Evolutionary conservation across 768 basidiomycete genomes (phyloP).

Genomic region (Tephrocybe rancida): DNA sequence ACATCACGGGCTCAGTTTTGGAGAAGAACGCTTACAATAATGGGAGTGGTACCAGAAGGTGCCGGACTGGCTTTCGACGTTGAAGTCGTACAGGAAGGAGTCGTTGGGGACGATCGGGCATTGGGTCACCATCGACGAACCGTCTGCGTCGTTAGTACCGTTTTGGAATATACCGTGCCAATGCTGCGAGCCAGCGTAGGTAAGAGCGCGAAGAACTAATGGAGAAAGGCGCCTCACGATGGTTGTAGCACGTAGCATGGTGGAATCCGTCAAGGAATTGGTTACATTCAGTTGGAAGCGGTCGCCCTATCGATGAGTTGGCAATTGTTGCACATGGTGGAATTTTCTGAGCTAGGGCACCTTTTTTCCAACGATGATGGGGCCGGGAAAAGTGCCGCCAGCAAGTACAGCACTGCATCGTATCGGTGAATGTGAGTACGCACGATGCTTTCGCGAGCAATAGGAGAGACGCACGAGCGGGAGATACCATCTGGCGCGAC

Average conservation of each 20-base stretch:
- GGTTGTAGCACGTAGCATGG: background rate
- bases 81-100: slow-evolving; percentile 1
- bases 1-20: background rate
- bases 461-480: background rate
- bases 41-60: slow-evolving; percentile 4
- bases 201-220: background rate
- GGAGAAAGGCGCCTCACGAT: background rate
- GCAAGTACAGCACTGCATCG: background rate
- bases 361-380: background rate
- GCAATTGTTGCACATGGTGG: background rate
- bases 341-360: background rate
- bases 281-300: background rate
- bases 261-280: background rate
- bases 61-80: background rate
- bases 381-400: background rate
- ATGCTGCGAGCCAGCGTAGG: background rate
- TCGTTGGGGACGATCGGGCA: background rate
- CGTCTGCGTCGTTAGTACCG: background rate
- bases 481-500: background rate
- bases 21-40: background rate
- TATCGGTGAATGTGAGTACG: background rate
- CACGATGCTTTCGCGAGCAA: background rate
- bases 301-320: background rate
- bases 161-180: slow-evolving; percentile 5
- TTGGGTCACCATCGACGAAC: background rate